Evolutionary conservation across 148 eudicot genomes (phyloP).

Genomic region (Talinum fruticosum): DNA sequence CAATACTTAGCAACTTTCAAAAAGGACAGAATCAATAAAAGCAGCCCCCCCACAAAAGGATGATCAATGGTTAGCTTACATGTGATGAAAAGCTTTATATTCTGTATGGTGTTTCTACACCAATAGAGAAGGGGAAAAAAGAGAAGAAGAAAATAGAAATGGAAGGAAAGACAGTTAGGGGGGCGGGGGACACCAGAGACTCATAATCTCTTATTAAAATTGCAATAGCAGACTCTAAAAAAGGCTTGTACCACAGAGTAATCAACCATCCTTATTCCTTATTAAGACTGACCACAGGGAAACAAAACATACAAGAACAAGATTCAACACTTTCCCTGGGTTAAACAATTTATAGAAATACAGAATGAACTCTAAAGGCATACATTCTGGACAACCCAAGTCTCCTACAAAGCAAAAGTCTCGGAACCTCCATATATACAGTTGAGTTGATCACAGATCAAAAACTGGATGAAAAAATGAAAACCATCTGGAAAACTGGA

Average conservation of each 20-base stretch:
- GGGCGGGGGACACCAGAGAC: not conserved
- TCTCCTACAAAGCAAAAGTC: not conserved
- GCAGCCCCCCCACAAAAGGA: too few relatives aligned
- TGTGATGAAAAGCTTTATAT: too few relatives aligned
- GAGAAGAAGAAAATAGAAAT: too few relatives aligned
- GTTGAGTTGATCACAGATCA: slow-evolving; percentile 6
- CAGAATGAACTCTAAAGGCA: slow-evolving; percentile 2
- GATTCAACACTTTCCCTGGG: slow-evolving; percentile 2
- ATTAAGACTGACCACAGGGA: not conserved
- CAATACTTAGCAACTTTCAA: too few relatives aligned
- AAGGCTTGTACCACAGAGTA: not conserved
- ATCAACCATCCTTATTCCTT: not conserved
- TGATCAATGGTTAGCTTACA: too few relatives aligned
- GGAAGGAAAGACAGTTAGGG: too few relatives aligned
- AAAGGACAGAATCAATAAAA: too few relatives aligned
- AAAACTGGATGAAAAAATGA: not conserved
- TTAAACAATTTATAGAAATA: slow-evolving; percentile 8
- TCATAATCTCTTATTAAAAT: slow-evolving; percentile 7
- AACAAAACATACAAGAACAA: slow-evolving; percentile 4
- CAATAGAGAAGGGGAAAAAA: too few relatives aligned
- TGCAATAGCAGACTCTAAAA: not conserved
- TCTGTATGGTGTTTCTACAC: too few relatives aligned
- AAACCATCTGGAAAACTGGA: not conserved
- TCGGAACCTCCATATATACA: slow-evolving; percentile 1
- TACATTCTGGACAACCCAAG: not conserved